Evolutionary conservation across 371 early-diverging fungal genomes (phyloP), one percentile per base, ranked within the genome.

Genomic region (Blakeslea trispora): DNA sequence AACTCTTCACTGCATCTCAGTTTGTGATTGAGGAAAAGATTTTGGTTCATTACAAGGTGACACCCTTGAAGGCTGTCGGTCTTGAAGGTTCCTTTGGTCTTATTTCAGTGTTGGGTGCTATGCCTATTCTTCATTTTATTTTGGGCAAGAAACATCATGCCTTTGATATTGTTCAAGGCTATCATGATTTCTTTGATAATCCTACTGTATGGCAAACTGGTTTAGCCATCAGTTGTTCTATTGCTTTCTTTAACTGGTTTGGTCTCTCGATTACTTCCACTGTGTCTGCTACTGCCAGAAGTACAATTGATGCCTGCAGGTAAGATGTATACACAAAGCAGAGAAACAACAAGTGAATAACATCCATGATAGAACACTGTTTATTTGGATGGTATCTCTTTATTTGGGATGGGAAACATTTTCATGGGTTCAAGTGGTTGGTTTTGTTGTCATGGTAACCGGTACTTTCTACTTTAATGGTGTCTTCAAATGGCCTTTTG

Each of bases 21-120:
- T 96, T 98, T 74, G 94, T 98, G 17, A 69, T 95, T 23, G 98
- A 98, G 68, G 98, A 98, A 64, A 93, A 91, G 74, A 87, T 98
- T 57, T 70, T 97, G 76, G 59, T 69, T 21, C 78, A 74, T 48
- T 96, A 91, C 72, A 77, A 84, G 5, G 74, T 94, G 18, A 85
- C 87, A 7, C 92, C 98, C 9, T 71, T 95, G 52, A 90, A 90
- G 57, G 95, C 93, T 0, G 96, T 98, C 15, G 96, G 96, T 1
- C 81, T 92, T 21, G 98, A 98, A 69, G 98, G 98, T 34, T 53
- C 88, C 10, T 96, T 95, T 78, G 98, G 98, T 34, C 77, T 94
- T 2, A 53, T 88, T 37, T 83, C 92, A 0, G 81, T 89, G 14
- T 64, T 84, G 59, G 59, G 77, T 13, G 82, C 82, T 8, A 88